Evolutionary conservation across 2,329 filamentous ascomycete genomes (phyloP), one percentile per base, ranked within the genome.

Genomic region (Elsinoe perseae): DNA sequence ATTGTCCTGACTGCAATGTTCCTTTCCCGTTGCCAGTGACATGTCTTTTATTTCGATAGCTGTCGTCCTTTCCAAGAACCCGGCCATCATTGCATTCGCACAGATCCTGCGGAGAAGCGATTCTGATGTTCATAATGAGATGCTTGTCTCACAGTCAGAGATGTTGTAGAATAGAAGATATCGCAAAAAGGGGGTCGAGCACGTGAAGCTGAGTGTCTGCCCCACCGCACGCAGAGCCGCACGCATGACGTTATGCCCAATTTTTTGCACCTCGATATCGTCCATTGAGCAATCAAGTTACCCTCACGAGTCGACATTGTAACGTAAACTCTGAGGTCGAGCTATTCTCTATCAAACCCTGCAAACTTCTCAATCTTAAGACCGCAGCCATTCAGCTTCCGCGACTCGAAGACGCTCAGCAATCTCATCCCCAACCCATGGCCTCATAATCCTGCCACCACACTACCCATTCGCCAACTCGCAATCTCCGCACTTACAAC

Each of bases 171-270:
- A 32, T 16, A 32, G 23, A 14, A 20, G 40, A 50, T 4, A 50
- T 18, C 18, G n/a, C 18, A 12, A 16, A 32, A 50, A 50, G 32
- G 44, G 44, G 44, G 44, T 50, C 28, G 25, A 14, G 27, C 25
- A 30, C 28, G 44, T 50, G 44, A 34, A 50, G 44, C 44, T 25
- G n/a, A n/a, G n/a, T n/a, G 25, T 32, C 25, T 28, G 25, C 20
- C 28, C 20, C 10, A 38, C 32, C 48, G 7, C 30, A 21, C 48
- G 18, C 48, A 52, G 48, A 52, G 48, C 48, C 48, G 48, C 48
- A 52, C 48, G 20, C 48, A 52, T 52, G 48, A 52, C 48, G 48
- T 52, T 38, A 20, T n/a, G n/a, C 30, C 48, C 48, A 36, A 52
- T 23, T 52, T 50, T 38, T 52, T 38, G 30, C 30, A 23, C n/a